phyloP scores from a whole-genome alignment of 2,329 filamentous ascomycete species.

The Fusarium hostae region DNA sequence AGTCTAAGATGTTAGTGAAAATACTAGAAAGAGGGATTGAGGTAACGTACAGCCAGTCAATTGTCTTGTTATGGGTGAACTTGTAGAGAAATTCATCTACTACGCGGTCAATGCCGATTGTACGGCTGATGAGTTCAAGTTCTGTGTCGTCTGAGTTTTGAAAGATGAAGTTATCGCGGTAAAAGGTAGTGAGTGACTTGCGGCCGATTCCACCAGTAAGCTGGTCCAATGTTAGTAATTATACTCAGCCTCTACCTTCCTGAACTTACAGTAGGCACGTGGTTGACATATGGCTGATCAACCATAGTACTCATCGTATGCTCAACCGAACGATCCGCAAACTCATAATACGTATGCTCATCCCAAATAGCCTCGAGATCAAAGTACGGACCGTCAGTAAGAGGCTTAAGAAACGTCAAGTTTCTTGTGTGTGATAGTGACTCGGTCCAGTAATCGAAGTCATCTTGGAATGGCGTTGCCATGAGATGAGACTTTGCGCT shows the following conservation, averaged over 20 bases:
- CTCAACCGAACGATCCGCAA: constrained; percentile 73
- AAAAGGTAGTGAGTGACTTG: constrained; percentile 71
- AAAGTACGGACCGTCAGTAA: constrained; percentile 72
- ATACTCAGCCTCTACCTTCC: fast-evolving
- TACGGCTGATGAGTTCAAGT: constrained; percentile 77
- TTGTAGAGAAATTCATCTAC: constrained; percentile 76
- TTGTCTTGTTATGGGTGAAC: constrained; percentile 69
- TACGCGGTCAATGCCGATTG: constrained; percentile 76
- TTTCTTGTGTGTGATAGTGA: constrained; percentile 74
- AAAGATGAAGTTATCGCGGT: constrained; percentile 79
- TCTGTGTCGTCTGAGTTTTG: constrained; percentile 74
- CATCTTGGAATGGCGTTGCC: constrained; percentile 58
- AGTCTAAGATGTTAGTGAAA: constrained; percentile 45
- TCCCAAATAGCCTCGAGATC: constrained; percentile 84
- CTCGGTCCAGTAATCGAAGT: constrained; percentile 64
- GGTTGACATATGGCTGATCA: constrained; percentile 81
- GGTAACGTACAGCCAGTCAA: constrained; percentile 74
- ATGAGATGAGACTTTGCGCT: constrained; percentile 53
- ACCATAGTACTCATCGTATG: constrained; percentile 87
- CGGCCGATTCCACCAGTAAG: constrained; percentile 77
- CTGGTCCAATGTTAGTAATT: constrained; percentile 34
- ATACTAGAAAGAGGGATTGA: fast-evolving
- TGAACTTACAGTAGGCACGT: constrained; percentile 71
- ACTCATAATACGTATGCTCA: constrained; percentile 79
- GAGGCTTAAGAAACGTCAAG: constrained; percentile 71